Conservation (phyloP, 163 green algal species). For the Picocystis sp. region DNA sequence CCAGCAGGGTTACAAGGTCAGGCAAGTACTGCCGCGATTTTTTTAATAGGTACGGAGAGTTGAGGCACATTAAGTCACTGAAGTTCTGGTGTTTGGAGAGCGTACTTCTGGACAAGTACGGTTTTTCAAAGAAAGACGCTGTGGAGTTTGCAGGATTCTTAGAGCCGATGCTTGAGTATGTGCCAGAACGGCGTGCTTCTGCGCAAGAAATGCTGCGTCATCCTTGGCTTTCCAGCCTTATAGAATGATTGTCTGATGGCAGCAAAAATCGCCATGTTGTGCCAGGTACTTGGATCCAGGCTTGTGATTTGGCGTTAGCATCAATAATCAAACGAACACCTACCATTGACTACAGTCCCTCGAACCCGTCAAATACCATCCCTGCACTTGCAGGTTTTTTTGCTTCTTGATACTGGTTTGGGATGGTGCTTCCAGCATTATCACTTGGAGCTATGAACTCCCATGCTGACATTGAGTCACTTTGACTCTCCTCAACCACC, state of each 20-base stretch:
- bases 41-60: slow-evolving; percentile 80
- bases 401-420: too few species aligned
- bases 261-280: not conserved
- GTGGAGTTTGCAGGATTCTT: slow-evolving; percentile 63
- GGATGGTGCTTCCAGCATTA: too few species aligned
- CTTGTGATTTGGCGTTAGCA: too few species aligned
- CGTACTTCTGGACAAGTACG: slow-evolving; percentile 91
- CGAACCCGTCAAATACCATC: too few species aligned
- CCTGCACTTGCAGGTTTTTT: too few species aligned
- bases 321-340: too few species aligned
- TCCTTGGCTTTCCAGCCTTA: slow-evolving; percentile 53
- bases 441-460: too few species aligned
- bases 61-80: slow-evolving; percentile 87
- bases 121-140: slow-evolving; percentile 59
- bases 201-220: slow-evolving; percentile 71
- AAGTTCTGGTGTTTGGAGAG: slow-evolving; percentile 78
- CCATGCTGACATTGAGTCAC: too few species aligned
- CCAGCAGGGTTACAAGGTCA: slow-evolving; percentile 23
- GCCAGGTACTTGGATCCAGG: too few species aligned
- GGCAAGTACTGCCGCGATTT: slow-evolving; percentile 72
- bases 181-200: slow-evolving; percentile 64
- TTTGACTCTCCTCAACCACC: too few species aligned
- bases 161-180: slow-evolving; percentile 77
- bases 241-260: slow-evolving; percentile 8
- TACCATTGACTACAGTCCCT: too few species aligned